Evolutionary conservation across 805 yeast species (phyloP), one percentile per base, ranked within the genome.

Genomic region (Torulaspora microellipsoides): DNA sequence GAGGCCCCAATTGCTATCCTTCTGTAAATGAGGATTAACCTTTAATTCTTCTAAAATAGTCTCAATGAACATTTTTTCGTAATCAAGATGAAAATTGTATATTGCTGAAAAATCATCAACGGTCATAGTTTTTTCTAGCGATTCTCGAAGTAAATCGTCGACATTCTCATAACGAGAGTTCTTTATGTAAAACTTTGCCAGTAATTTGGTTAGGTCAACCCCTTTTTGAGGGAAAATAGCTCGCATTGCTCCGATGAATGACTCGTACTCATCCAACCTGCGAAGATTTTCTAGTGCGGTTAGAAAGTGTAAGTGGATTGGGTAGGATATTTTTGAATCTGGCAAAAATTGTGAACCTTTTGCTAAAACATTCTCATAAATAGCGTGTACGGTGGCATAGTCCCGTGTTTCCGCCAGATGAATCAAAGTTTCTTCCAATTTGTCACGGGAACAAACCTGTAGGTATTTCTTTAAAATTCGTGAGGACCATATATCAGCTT

Each of bases 71-170:
- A 40, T 34, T 34, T 30, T 44, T 56, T 80, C 80, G 58, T 80
- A 70, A 50, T 81, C 82, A 5, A 78, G 64, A 51, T 76, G 79
- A 3, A 77, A 65, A 56, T 85, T 89, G 59, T 77, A 87, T 0
- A 85, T 67, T 15, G 68, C 54, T 0, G 82, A 72, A 58, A 87
- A 86, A 47, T 84, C 90, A 30, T 68, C 68, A 4, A 83, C 63
- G 0, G 87, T 76, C 5, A 59, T 38, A 3, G 81, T 75, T 2
- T 64, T 54, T 1, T 55, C 36, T 11, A 86, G 49, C 0, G 81
- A 80, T 15, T 69, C 66, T 41, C 75, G 77, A 49, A 77, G 77
- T 7, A 69, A 56, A 14, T 64, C 66, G 17, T 73, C 56, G 0
- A 78, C 76, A 33, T 60, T 58, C 1, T 61, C 59, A 39, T 66